Evolutionary conservation across 2,329 filamentous ascomycete species (phyloP).

Genomic region (Magnaporthiopsis incrustans): DNA sequence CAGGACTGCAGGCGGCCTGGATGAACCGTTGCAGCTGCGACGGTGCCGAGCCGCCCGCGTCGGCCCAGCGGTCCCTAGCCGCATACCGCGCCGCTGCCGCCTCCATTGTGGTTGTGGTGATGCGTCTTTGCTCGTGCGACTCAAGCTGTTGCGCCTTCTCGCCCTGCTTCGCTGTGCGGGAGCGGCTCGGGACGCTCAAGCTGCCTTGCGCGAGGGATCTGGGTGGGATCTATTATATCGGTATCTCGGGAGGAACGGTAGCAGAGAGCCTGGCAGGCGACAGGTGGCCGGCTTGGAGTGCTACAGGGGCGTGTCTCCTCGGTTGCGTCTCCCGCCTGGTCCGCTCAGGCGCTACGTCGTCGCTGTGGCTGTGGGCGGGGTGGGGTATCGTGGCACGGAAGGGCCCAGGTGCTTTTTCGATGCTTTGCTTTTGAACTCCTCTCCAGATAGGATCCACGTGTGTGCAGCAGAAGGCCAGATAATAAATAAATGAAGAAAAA

Average conservation of each 20-base stretch:
- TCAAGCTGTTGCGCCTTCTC: not conserved
- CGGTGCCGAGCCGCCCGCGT: conserved; percentile 67
- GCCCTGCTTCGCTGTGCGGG: not conserved
- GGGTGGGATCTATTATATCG: not conserved
- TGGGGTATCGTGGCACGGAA: not conserved
- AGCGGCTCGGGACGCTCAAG: not conserved
- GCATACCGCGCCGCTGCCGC: conserved; percentile 93
- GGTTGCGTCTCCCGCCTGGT: not conserved
- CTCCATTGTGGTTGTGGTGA: conserved; percentile 58
- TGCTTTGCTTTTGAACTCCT: not conserved
- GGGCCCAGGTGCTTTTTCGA: too few relatives aligned
- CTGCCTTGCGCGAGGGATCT: not conserved
- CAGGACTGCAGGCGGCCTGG: conserved; percentile 89
- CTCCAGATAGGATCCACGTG: not conserved
- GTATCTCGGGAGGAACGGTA: not conserved
- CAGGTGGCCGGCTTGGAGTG: not conserved
- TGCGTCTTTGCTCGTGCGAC: not conserved
- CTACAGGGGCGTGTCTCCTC: not conserved
- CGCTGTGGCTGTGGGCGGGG: not conserved
- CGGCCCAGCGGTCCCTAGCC: conserved; percentile 86
- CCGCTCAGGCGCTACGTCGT: not conserved
- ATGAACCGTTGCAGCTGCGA: conserved; percentile 94
- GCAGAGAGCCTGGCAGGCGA: not conserved
- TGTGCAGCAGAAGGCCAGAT: not conserved
- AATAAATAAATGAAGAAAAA: not conserved